These are phyloP conservation scores for Pseudogymnoascus sp. DNA, from an alignment of 2,329 filamentous ascomycete species.

Conservation along the genomic window DNA sequence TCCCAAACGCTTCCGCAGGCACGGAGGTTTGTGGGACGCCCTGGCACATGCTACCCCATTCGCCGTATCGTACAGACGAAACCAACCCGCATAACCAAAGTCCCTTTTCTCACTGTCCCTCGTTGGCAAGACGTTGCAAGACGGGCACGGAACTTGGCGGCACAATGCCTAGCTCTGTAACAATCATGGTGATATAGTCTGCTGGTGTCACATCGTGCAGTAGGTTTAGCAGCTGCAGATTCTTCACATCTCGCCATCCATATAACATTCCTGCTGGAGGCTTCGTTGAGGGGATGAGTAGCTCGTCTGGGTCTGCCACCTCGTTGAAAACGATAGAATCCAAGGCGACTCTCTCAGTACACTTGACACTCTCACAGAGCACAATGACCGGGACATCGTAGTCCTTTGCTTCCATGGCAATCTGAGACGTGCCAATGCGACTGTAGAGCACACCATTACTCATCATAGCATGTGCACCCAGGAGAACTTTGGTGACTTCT, in stretches of 20 bases:
- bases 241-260: conserved; percentile 49
- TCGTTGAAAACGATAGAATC: conserved; percentile 95
- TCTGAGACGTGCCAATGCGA: conserved; percentile 74
- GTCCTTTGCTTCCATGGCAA: conserved; percentile 75
- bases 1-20: background rate
- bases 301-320: conserved; percentile 67
- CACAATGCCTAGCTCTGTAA: conserved; percentile 83
- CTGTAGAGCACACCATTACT: conserved; percentile 89
- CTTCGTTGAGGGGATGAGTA: conserved; percentile 29
- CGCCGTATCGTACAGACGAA: conserved; percentile 5
- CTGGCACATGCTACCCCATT: background rate
- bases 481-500: conserved; percentile 54
- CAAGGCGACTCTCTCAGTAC: conserved; percentile 78
- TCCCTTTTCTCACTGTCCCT: background rate
- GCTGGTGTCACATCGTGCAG: conserved; percentile 90
- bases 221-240: conserved; percentile 59
- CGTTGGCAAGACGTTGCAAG: conserved; percentile 42
- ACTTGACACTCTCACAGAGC: conserved; percentile 92
- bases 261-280: conserved; percentile 33
- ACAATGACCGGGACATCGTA: conserved; percentile 75
- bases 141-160: conserved; percentile 79
- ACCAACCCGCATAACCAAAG: conserved; percentile 4
- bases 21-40: background rate
- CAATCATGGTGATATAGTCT: conserved; percentile 76
- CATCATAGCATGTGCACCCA: conserved; percentile 91